phyloP scores from a whole-genome alignment of 2,329 filamentous ascomycete species.

The Fusarium lateritium region DNA sequence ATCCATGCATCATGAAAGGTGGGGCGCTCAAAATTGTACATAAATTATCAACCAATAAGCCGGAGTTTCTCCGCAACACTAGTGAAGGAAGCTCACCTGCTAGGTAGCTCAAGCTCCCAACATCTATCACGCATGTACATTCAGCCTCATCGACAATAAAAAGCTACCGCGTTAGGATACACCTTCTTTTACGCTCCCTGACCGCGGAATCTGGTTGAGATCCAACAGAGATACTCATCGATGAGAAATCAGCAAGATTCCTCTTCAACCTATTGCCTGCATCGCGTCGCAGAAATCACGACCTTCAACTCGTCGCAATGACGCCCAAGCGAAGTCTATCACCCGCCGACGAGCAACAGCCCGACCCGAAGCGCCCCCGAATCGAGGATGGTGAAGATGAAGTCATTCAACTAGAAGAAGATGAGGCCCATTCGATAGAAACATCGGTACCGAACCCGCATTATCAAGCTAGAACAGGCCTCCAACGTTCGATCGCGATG shows the following conservation, averaged over 20 bases:
- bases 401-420: conserved; percentile 25
- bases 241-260: conserved; percentile 16
- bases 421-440: conserved; percentile 35
- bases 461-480: conserved; percentile 54
- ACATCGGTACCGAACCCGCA: conserved; percentile 51
- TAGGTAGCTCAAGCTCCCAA: conserved; percentile 13
- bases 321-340: conserved; percentile 58
- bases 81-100: conserved; percentile 12
- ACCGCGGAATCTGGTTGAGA: neutral
- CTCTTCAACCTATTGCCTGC: neutral
- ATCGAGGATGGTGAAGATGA: conserved; percentile 18
- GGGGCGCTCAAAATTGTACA: neutral
- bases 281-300: conserved; percentile 6
- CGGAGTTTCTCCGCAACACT: conserved; percentile 40
- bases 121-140: conserved; percentile 9
- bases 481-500: conserved; percentile 70
- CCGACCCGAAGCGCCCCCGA: conserved; percentile 52
- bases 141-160: conserved; percentile 10
- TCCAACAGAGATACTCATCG: neutral
- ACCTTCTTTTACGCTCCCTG: neutral
- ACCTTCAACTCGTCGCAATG: conserved; percentile 37
- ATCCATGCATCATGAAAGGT: neutral
- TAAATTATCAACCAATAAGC: conserved; percentile 8
- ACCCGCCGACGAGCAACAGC: conserved; percentile 47
- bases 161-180: neutral